phyloP scores from a whole-genome alignment of 2,329 filamentous ascomycete species.

The Pyrenophora graminea region DNA sequence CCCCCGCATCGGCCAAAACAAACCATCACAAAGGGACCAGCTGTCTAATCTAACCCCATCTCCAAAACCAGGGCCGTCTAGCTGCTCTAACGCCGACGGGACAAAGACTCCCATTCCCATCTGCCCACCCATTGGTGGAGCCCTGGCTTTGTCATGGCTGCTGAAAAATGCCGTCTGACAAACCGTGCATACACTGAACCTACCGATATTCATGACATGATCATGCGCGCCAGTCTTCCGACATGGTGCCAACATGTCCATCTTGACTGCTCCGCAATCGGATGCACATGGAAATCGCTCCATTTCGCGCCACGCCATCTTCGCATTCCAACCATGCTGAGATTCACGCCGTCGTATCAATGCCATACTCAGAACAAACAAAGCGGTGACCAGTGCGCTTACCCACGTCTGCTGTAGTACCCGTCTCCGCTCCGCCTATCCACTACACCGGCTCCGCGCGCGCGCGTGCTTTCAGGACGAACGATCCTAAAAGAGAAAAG shows the following conservation, averaged over 20 bases:
- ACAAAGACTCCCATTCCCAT: slow-evolving; percentile 5
- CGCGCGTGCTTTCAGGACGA: slow-evolving; percentile 15
- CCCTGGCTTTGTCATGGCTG: slow-evolving; percentile 28
- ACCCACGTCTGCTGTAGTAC: not conserved
- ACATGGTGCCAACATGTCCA: too few relatives aligned
- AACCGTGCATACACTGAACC: slow-evolving; percentile 11
- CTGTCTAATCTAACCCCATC: slow-evolving; percentile 1
- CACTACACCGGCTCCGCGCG: slow-evolving; percentile 6
- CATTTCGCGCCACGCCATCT: not conserved
- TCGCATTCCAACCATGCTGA: not conserved
- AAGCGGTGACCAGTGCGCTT: slow-evolving; percentile 8
- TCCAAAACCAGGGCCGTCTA: slow-evolving; percentile 3
- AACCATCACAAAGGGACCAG: slow-evolving; percentile 16
- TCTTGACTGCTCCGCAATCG: slow-evolving; percentile 1
- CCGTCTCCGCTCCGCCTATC: slow-evolving; percentile 20
- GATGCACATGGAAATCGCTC: not conserved
- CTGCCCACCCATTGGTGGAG: slow-evolving; percentile 18
- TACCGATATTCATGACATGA: slow-evolving; percentile 19
- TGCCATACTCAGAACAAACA: slow-evolving; percentile 7
- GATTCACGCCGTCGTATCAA: too few relatives aligned
- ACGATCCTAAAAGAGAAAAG: slow-evolving; percentile 18
- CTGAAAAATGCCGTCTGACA: slow-evolving; percentile 39
- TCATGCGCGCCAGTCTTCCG: slow-evolving; percentile 7
- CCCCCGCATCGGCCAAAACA: not conserved
- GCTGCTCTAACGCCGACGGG: slow-evolving; percentile 17